Evolutionary conservation across 1,284 basidiomycete species (phyloP).

Genomic region (Puccinia polysora): DNA sequence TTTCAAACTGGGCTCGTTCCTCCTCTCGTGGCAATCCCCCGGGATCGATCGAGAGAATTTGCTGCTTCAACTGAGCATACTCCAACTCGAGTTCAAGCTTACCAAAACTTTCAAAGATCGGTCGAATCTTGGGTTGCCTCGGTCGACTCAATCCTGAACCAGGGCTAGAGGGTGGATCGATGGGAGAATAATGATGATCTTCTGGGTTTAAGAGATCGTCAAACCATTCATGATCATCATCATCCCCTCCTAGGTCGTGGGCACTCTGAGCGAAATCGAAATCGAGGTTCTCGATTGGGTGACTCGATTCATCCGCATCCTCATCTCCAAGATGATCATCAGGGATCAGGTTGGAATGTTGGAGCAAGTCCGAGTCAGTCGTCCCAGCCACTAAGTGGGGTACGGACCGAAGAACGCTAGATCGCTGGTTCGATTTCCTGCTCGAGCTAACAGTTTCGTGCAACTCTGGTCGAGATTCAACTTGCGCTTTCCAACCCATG

Average conservation of each 20-base stretch:
- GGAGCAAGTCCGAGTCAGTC: not conserved
- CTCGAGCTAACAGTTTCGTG: not conserved
- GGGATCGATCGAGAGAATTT: not conserved
- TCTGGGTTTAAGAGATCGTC: not conserved
- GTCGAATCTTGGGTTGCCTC: not conserved
- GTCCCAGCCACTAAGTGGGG: not conserved
- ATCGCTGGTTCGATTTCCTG: not conserved
- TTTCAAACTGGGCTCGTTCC: not conserved
- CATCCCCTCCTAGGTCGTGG: not conserved
- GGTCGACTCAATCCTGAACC: not conserved
- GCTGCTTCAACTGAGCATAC: not conserved
- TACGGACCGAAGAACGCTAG: not conserved
- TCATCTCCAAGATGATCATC: no score
- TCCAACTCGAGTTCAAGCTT: not conserved
- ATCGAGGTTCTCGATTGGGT: not conserved
- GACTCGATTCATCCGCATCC: not conserved
- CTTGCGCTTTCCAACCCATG: conserved; percentile 11
- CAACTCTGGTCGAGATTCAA: not conserved
- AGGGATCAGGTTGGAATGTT: no score
- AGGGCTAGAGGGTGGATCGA: no score
- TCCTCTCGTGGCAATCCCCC: not conserved
- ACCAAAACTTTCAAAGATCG: conserved; percentile 6
- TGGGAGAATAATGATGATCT: not conserved
- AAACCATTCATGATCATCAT: not conserved
- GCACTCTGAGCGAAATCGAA: no score